Evolutionary conservation across 495 filamentous ascomycete genomes (phyloP), one percentile per base, ranked within the genome.

Genomic region (Xylaria longipes): DNA sequence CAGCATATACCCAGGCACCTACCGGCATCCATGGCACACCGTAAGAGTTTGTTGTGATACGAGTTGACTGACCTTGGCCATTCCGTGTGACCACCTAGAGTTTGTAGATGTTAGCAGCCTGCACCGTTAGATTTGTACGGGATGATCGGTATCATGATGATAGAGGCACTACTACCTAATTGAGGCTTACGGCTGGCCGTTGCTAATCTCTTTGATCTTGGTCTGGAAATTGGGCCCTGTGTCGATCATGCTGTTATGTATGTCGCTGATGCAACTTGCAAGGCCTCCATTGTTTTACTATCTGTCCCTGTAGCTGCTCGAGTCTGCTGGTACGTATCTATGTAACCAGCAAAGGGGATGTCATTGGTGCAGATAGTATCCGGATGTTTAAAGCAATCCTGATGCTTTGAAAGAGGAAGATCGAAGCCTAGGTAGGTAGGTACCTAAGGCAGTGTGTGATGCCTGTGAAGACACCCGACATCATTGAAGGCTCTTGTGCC

Each of bases 401-500:
- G 25, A 31, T 56, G 27, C 31, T 56, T 56, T 5, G 27, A 29
- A 11, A 31, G 52, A 25, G 27, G 12, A 56, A 20, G 6, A 48
- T n/a, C 1, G 20, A n/a, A n/a, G 45, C 45, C 6, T 20, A n/a
- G 15, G 41, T 37, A 52, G 11, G 6, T 4, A 27, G n/a, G n/a
- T n/a, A n/a, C n/a, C n/a, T n/a, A n/a, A n/a, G n/a, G n/a, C n/a
- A n/a, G n/a, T n/a, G n/a, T n/a, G 8, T 50, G 46, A 22, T 50
- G 46, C n/a, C 46, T 50, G 52, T 25, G 45, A 65, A 65, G 37
- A 63, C 68, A 64, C n/a, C n/a, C n/a, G n/a, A n/a, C 60, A 71
- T 65, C 33, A 64, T 50, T 50, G 27, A 45, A 63, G 58, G 41
- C 48, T 65, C 37, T 71, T 25, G 20, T 54, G 31, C 60, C 68